These are phyloP conservation scores for Chaetomium fimeti DNA, from an alignment of 495 filamentous ascomycete species.

Conservation along the genomic window DNA sequence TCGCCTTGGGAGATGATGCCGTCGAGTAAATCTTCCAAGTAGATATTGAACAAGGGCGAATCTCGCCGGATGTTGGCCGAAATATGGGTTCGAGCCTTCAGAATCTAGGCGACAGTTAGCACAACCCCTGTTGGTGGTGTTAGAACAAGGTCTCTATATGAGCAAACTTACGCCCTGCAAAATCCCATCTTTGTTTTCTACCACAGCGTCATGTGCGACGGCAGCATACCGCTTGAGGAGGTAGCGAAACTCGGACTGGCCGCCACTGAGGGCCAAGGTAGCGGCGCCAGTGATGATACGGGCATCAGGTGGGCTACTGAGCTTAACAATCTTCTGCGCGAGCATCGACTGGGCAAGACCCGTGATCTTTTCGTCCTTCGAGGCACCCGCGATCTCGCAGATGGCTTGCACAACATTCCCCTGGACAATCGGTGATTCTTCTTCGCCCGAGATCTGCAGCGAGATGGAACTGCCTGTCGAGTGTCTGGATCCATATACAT, in stretches of 20 bases:
- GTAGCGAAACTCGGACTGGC: constrained; percentile 73
- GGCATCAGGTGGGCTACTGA: constrained; percentile 72
- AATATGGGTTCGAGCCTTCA: constrained; percentile 73
- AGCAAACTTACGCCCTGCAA: constrained; percentile 59
- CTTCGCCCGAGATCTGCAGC: constrained; percentile 64
- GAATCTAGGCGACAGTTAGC: constrained; percentile 49
- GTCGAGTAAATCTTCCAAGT: constrained; percentile 79
- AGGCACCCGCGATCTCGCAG: constrained; percentile 75
- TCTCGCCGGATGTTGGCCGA: constrained; percentile 63
- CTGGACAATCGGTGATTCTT: constrained; percentile 69
- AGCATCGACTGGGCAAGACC: constrained; percentile 96
- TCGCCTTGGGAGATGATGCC: constrained; percentile 88
- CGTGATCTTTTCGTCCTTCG: constrained; percentile 85
- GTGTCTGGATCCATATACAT: constrained; percentile 54
- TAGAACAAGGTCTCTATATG: constrained; percentile 26
- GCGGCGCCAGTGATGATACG: constrained; percentile 82
- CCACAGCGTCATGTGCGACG: constrained; percentile 65
- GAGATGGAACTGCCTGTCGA: constrained; percentile 76
- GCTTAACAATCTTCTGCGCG: constrained; percentile 83
- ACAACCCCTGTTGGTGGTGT: background rate
- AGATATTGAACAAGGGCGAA: constrained; percentile 72
- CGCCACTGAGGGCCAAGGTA: constrained; percentile 69
- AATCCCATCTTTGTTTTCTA: constrained; percentile 60
- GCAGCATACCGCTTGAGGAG: constrained; percentile 79
- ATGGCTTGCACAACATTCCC: constrained; percentile 85